These are phyloP conservation scores for Phenoliferia sp. DNA, from an alignment of 1,284 basidiomycete species.

Conservation along the genomic window DNA sequence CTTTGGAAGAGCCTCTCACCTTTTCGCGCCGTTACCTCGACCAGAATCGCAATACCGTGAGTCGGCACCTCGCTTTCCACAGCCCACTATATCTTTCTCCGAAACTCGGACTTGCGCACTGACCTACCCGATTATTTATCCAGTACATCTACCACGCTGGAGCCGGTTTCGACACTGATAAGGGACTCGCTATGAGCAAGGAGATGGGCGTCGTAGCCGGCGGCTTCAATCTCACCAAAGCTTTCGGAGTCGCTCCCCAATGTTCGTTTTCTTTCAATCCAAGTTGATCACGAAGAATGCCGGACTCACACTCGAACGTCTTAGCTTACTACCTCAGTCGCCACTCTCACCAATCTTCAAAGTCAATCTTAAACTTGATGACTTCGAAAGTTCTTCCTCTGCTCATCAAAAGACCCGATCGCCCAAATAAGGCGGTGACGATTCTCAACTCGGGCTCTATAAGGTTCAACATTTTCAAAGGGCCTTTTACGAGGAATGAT, in stretches of 20 bases:
- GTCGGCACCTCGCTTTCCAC: neutral
- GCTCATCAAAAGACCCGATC: slow-evolving; percentile 16
- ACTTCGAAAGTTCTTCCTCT: slow-evolving; percentile 25
- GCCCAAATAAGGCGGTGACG: slow-evolving; percentile 19
- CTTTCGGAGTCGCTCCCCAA: slow-evolving; percentile 32
- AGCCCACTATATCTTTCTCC: neutral
- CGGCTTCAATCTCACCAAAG: slow-evolving; percentile 32
- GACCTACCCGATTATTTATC: no score
- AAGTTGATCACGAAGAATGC: neutral
- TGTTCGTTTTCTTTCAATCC: slow-evolving; percentile 1
- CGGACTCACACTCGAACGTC: neutral
- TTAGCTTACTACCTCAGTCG: slow-evolving; percentile 34
- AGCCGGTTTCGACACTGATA: slow-evolving; percentile 26
- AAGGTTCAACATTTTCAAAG: slow-evolving; percentile 39
- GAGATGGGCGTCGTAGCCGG: slow-evolving; percentile 17
- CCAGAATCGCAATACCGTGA: slow-evolving; percentile 34
- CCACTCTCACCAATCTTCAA: slow-evolving; percentile 13
- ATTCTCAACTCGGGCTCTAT: slow-evolving; percentile 37
- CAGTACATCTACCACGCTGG: slow-evolving; percentile 33
- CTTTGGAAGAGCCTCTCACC: neutral
- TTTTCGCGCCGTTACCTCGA: slow-evolving; percentile 39
- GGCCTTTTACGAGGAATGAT: slow-evolving; percentile 38
- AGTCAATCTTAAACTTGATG: slow-evolving; percentile 31
- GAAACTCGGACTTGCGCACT: no score
- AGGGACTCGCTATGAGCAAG: slow-evolving; percentile 21